Conservation (phyloP, 2,329 filamentous ascomycete species). For the Diaporthe sp. region DNA sequence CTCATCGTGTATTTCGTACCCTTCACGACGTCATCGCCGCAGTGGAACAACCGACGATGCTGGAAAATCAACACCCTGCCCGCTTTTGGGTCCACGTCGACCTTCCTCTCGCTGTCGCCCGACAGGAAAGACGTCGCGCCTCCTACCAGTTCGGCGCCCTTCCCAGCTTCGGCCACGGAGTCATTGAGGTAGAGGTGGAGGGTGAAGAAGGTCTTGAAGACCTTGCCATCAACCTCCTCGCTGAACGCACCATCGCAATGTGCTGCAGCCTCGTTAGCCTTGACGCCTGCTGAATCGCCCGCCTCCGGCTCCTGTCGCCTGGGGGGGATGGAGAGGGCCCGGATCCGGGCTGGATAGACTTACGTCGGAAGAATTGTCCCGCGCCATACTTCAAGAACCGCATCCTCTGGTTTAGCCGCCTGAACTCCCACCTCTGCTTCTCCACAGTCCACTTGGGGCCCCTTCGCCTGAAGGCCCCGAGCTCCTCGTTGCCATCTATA, state of each 20-base stretch:
- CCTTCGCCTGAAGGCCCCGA: slow-evolving; percentile 47
- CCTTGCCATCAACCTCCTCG: slow-evolving; percentile 61
- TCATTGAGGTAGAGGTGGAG: slow-evolving; percentile 69
- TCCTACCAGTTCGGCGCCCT: slow-evolving; percentile 56
- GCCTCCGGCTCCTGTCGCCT: background rate
- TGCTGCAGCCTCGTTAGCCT: slow-evolving; percentile 52
- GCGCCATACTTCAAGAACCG: slow-evolving; percentile 79
- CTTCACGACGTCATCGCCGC: slow-evolving; percentile 63
- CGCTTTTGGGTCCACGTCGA: slow-evolving; percentile 68
- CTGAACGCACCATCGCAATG: slow-evolving; percentile 77
- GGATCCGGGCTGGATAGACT: slow-evolving; percentile 44
- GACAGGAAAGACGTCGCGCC: slow-evolving; percentile 70
- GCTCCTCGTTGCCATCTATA: slow-evolving; percentile 47
- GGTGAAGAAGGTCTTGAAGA: slow-evolving; percentile 63
- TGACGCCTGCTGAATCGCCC: background rate
- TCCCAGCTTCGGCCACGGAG: slow-evolving; percentile 55
- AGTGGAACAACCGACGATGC: slow-evolving; percentile 63
- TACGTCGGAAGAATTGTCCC: slow-evolving; percentile 78
- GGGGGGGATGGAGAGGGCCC: background rate
- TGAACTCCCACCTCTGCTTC: slow-evolving; percentile 55
- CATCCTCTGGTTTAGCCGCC: slow-evolving; percentile 77
- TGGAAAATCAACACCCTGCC: slow-evolving; percentile 73
- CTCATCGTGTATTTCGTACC: slow-evolving; percentile 65
- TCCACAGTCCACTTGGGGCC: slow-evolving; percentile 27
- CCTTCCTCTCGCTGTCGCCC: slow-evolving; percentile 52